Conservation (phyloP, 140 eudicot species). For the Cichorium intybus region DNA sequence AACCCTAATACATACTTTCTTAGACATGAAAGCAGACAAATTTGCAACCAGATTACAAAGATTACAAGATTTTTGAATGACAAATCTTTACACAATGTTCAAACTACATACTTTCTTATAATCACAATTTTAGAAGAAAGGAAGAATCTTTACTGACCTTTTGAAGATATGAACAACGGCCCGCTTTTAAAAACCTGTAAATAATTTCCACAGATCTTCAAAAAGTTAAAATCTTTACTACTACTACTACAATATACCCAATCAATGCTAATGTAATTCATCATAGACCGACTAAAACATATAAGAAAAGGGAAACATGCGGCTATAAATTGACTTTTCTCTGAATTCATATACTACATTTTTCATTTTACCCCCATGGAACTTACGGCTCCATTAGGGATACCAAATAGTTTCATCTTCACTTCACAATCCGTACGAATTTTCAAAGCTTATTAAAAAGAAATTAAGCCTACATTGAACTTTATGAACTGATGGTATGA, state of each 20-base stretch:
- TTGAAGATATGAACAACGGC: conserved; percentile 85
- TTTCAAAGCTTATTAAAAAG: not conserved
- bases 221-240: conserved; percentile 10
- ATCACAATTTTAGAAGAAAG: conserved; percentile 7
- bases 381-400: not conserved
- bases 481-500: not conserved
- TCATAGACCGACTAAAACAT: conserved; percentile 1
- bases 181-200: conserved; percentile 93
- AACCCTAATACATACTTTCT: not conserved
- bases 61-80: not conserved
- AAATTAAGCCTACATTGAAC: conserved; percentile 23
- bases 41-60: not conserved
- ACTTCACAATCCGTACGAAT: conserved; percentile 6
- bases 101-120: not conserved
- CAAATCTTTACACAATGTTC: not conserved
- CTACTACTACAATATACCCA: conserved; percentile 4
- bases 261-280: conserved; percentile 6
- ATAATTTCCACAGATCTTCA: not conserved
- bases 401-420: not conserved
- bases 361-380: not conserved
- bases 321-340: not conserved
- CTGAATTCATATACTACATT: not conserved
- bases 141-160: conserved; percentile 50
- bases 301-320: conserved; percentile 4
- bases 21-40: not conserved